These are phyloP conservation scores for Perilla frutescens DNA, from an alignment of 257 asterid species.

Conservation along the genomic window DNA sequence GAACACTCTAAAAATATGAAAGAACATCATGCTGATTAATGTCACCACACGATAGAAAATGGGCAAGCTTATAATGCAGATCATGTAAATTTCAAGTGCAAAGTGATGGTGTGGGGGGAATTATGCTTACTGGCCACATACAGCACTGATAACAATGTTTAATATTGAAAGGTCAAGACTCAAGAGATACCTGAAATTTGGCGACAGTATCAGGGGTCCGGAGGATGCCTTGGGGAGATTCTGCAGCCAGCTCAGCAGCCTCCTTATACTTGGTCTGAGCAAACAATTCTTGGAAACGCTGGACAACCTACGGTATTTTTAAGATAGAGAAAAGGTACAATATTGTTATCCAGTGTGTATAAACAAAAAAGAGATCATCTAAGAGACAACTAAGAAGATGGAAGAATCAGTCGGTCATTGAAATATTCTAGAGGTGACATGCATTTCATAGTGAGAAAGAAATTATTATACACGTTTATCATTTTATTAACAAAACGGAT, in stretches of 20 bases:
- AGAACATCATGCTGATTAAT: slow-evolving; percentile 18
- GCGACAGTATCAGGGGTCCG: slow-evolving; percentile 97
- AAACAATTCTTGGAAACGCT: slow-evolving; percentile 97
- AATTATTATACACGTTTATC: not conserved
- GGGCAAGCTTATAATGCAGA: slow-evolving; percentile 26
- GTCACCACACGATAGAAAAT: slow-evolving; percentile 3
- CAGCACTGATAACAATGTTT: slow-evolving; percentile 11
- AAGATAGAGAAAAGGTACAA: slow-evolving; percentile 30
- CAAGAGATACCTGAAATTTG: slow-evolving; percentile 82
- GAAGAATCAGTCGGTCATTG: not conserved
- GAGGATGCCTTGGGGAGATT: slow-evolving; percentile 99
- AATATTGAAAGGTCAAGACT: slow-evolving; percentile 10
- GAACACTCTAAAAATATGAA: slow-evolving; percentile 79
- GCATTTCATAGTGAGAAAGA: slow-evolving; percentile 24
- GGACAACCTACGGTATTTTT: slow-evolving; percentile 75
- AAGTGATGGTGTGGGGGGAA: slow-evolving; percentile 2
- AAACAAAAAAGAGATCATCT: not conserved
- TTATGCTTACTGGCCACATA: slow-evolving; percentile 8
- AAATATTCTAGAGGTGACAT: slow-evolving; percentile 13
- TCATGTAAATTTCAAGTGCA: slow-evolving; percentile 9
- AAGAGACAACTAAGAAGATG: slow-evolving; percentile 2
- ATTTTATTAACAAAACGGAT: slow-evolving; percentile 6
- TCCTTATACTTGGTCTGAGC: slow-evolving; percentile 99
- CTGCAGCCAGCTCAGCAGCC: slow-evolving; percentile 99
- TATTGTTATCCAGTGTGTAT: not conserved